These are phyloP conservation scores for Suhomyces wounanorum DNA, from an alignment of 1,139 yeast genomes.

Conservation along the genomic window DNA sequence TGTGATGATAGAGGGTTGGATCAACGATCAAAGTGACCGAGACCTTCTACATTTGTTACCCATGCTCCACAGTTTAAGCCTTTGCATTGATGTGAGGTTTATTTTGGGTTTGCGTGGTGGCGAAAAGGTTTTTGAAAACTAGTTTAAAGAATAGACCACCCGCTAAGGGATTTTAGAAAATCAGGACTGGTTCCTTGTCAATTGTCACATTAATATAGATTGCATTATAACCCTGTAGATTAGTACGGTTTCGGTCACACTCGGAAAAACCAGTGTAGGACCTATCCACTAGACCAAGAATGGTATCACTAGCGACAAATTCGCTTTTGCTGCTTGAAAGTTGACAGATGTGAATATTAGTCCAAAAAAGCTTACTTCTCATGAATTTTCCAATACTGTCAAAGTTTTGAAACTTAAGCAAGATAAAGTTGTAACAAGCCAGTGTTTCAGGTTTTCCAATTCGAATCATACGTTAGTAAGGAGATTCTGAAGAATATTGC, in stretches of 20 bases:
- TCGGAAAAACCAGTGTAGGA: too few relatives aligned
- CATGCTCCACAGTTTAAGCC: constrained; percentile 72
- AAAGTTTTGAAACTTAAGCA: too few relatives aligned
- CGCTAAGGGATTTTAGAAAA: constrained; percentile 55
- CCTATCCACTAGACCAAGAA: too few relatives aligned
- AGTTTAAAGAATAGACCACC: background rate
- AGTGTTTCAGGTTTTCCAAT: too few relatives aligned
- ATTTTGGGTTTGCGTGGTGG: constrained; percentile 77
- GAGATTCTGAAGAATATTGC: too few relatives aligned
- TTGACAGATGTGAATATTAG: too few relatives aligned
- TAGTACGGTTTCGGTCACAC: background rate
- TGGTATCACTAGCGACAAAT: too few relatives aligned
- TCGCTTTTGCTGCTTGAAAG: too few relatives aligned
- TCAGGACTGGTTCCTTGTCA: constrained; percentile 4
- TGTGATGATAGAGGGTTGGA: constrained; percentile 95
- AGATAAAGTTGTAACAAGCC: too few relatives aligned
- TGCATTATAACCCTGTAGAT: background rate
- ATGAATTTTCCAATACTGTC: too few relatives aligned
- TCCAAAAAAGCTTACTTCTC: too few relatives aligned
- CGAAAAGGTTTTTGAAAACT: constrained; percentile 61
- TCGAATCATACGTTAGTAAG: too few relatives aligned
- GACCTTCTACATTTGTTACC: constrained; percentile 82
- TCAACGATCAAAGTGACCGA: constrained; percentile 86
- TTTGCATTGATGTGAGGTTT: constrained; percentile 84
- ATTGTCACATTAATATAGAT: constrained; percentile 1